These are phyloP conservation scores for Massariosphaeria phaeospora DNA, from an alignment of 495 filamentous ascomycete genomes.

Conservation along the genomic window DNA sequence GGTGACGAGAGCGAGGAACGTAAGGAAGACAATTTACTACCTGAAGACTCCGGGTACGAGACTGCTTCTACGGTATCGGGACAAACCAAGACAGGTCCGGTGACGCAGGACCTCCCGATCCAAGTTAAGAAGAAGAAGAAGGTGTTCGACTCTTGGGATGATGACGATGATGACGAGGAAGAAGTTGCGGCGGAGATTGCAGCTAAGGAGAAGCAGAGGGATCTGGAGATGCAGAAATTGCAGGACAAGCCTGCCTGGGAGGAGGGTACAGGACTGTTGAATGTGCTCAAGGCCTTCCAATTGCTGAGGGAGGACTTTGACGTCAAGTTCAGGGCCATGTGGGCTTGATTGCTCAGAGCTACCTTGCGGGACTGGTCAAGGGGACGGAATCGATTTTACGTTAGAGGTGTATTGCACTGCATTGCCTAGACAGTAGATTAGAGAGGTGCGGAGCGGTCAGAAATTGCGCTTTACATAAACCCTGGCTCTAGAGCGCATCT, in stretches of 20 bases:
- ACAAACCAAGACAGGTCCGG: constrained; percentile 1
- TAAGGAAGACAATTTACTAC: constrained; percentile 41
- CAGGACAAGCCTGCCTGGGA: constrained; percentile 26
- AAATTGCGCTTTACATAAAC: too few relatives aligned
- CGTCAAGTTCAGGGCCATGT: constrained; percentile 59
- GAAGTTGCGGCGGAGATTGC: constrained; percentile 13
- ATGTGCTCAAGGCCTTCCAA: constrained; percentile 54
- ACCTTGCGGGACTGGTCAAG: too few relatives aligned
- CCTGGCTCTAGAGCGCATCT: too few relatives aligned
- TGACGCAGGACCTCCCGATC: constrained; percentile 18
- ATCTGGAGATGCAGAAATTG: constrained; percentile 37
- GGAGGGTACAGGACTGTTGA: constrained; percentile 45
- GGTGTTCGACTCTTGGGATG: constrained; percentile 45
- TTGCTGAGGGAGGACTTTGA: constrained; percentile 58
- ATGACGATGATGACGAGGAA: constrained; percentile 32
- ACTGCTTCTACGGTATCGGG: constrained; percentile 11
- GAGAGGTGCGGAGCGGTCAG: too few relatives aligned
- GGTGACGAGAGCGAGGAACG: constrained; percentile 39
- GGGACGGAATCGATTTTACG: too few relatives aligned
- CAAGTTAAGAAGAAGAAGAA: constrained; percentile 34
- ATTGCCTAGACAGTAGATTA: too few relatives aligned
- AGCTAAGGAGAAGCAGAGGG: constrained; percentile 31
- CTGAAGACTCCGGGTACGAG: constrained; percentile 31
- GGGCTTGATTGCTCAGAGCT: too few relatives aligned
- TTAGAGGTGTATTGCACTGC: too few relatives aligned